Conservation (phyloP, 129 eudicot species). For the Mikania micrantha region DNA sequence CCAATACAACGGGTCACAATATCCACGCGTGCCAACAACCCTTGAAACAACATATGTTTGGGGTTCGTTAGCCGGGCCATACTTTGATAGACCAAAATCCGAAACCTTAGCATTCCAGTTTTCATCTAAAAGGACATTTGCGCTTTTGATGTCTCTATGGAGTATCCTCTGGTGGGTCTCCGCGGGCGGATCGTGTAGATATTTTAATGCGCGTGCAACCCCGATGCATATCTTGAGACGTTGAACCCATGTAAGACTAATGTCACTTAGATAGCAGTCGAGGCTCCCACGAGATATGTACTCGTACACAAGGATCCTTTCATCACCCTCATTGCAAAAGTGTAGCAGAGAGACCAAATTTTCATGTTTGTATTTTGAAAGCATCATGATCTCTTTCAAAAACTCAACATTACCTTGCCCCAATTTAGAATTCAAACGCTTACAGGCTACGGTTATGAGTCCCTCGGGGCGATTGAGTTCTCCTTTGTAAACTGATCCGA, state of each 20-base stretch:
- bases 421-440: neutral
- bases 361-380: neutral
- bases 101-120: slow-evolving; percentile 1
- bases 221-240: slow-evolving; percentile 9
- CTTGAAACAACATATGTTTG: neutral
- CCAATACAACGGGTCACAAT: neutral
- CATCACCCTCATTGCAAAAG: neutral
- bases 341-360: slow-evolving; percentile 3
- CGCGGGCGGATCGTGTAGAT: slow-evolving; percentile 2
- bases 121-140: neutral
- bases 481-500: slow-evolving; percentile 14
- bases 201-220: neutral
- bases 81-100: neutral
- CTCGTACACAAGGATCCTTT: slow-evolving; percentile 1
- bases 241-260: neutral
- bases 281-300: slow-evolving; percentile 8
- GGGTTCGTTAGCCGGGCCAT: slow-evolving; percentile 3
- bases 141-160: slow-evolving; percentile 7
- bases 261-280: neutral
- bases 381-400: slow-evolving; percentile 5
- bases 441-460: neutral
- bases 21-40: slow-evolving; percentile 3
- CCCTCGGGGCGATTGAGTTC: neutral
- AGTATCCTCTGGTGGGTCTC: neutral
- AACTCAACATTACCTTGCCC: slow-evolving; percentile 9